These are phyloP conservation scores for Epichloe coenophiala DNA, from an alignment of 2,329 filamentous ascomycete genomes.

Conservation along the genomic window DNA sequence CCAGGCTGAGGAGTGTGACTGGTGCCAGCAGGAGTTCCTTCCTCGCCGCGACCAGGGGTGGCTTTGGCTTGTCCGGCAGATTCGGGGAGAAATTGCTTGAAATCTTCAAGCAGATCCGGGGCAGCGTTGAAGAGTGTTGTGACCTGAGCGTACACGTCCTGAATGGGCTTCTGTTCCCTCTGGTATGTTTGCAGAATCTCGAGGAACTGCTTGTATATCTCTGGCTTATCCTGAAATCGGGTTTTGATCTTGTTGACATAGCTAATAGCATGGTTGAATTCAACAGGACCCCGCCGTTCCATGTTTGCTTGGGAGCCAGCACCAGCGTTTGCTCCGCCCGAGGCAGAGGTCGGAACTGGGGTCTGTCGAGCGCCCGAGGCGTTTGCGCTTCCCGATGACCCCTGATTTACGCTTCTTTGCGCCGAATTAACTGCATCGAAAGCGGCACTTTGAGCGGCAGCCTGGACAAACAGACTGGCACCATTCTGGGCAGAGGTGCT, in stretches of 20 bases:
- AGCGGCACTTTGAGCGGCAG: conserved; percentile 22
- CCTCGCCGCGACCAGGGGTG: conserved; percentile 46
- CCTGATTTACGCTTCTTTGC: conserved; percentile 19
- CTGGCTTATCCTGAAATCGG: conserved; percentile 87
- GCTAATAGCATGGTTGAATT: conserved; percentile 98
- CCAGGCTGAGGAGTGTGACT: conserved; percentile 43
- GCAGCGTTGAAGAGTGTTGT: conserved; percentile 87
- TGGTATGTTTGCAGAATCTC: conserved; percentile 98
- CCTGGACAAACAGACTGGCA: conserved; percentile 32
- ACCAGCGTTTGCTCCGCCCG: conserved; percentile 48
- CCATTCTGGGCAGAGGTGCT: conserved; percentile 42
- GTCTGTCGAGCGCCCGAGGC: conserved; percentile 40
- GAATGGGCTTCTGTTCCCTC: conserved; percentile 92
- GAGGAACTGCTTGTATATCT: conserved; percentile 98
- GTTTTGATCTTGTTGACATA: conserved; percentile 99
- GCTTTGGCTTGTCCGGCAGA: conserved; percentile 47
- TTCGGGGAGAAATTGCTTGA: conserved; percentile 96
- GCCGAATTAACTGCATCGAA: conserved; percentile 19
- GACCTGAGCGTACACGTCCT: conserved; percentile 95
- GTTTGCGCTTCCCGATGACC: conserved; percentile 27
- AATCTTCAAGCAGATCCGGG: conserved; percentile 90
- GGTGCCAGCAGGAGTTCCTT: conserved; percentile 24
- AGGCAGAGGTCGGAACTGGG: conserved; percentile 41
- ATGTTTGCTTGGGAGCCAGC: conserved; percentile 46
- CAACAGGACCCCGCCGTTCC: conserved; percentile 85